A percentile compares a stretch with the other conserved stretches of the same genome.
These are phyloP conservation scores for Suillus alpinus DNA, from an alignment of 768 basidiomycete species.

Conservation along the genomic window DNA sequence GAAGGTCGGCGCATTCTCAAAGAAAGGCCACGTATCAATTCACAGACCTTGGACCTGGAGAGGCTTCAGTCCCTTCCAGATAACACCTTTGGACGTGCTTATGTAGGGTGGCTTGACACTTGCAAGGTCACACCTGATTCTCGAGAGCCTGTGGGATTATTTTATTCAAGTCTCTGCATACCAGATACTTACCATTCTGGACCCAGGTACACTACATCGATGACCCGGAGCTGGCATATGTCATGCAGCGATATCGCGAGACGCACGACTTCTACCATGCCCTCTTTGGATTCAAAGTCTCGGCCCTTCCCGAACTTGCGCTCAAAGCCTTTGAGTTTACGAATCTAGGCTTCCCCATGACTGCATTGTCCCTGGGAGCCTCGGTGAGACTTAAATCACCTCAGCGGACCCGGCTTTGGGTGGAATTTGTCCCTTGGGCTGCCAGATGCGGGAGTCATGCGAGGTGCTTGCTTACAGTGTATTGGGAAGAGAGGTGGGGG, in stretches of 20 bases:
- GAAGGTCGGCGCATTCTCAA: conserved; percentile 86
- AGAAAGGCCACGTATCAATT: conserved; percentile 80
- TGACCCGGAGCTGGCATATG: conserved; percentile 94
- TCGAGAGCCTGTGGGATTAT: conserved; percentile 69
- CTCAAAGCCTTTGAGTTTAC: conserved; percentile 94
- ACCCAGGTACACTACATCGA: conserved; percentile 88
- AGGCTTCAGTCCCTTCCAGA: conserved; percentile 64
- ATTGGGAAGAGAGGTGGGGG: conserved; percentile 95
- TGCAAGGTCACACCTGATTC: conserved; percentile 94
- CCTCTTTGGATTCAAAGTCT: conserved; percentile 83
- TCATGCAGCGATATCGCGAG: conserved; percentile 97
- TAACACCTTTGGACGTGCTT: conserved; percentile 83
- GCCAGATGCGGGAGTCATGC: conserved; percentile 76
- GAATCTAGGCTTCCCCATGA: conserved; percentile 88
- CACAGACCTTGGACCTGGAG: conserved; percentile 70
- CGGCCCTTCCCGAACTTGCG: conserved; percentile 87
- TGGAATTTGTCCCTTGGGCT: conserved; percentile 92
- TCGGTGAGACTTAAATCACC: conserved; percentile 32
- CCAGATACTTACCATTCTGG: conserved; percentile 1
- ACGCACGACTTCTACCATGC: conserved; percentile 98
- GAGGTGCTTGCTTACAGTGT: conserved; percentile 79
- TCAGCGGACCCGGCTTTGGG: conserved; percentile 58
- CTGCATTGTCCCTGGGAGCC: conserved; percentile 68
- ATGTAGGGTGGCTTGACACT: conserved; percentile 85
- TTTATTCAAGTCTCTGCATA: neutral